Evolutionary conservation across 1,284 basidiomycete species (phyloP), one percentile per base, ranked within the genome.

Genomic region (Limonomyces culmigenus): DNA sequence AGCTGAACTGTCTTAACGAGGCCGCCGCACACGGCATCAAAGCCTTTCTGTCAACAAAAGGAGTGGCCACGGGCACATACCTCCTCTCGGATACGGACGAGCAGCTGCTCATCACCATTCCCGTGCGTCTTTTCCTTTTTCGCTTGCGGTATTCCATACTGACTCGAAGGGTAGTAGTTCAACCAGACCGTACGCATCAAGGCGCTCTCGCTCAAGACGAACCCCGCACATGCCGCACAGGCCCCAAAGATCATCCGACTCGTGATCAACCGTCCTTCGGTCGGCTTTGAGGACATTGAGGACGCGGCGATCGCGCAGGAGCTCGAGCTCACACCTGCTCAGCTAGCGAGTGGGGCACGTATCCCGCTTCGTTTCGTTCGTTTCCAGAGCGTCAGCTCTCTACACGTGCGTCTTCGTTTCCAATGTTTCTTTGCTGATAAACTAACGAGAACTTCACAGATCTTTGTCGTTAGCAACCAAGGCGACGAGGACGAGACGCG

Each of bases 81-180:
- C 63, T 89, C 40, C 65, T 77, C 44, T 84, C 78, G 47, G 84
- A 88, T 49, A 73, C 69, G 2, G 86, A 89, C 49, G 83, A 84
- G 48, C 75, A 89, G 48, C 59, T 85, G 13, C 59, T 87, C 19
- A 47, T 87, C 38, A 77, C 63, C 42, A 64, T 87, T 38, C 63
- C 67, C 16, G 80, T 80, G 49, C 47, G 72, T 62, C 35, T 42
- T 34, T n/a, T n/a, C n/a, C n/a, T n/a, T 38, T 39, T 37, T 25
- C 38, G n/a, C 18, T 35, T 34, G 17, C 37, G 23, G 29, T 27
- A 23, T 29, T 13, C 23, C 5, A 31, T 10, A 16, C n/a, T 36
- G 14, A 27, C 17, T 16, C 19, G 4, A n/a, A 20, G 3, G n/a
- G 18, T 17, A 8, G 5, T 30, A 83, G 79, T 88, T 88, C 63